Conservation (phyloP, 1,284 basidiomycete genomes). For the Cutaneotrichosporon sp. region DNA sequence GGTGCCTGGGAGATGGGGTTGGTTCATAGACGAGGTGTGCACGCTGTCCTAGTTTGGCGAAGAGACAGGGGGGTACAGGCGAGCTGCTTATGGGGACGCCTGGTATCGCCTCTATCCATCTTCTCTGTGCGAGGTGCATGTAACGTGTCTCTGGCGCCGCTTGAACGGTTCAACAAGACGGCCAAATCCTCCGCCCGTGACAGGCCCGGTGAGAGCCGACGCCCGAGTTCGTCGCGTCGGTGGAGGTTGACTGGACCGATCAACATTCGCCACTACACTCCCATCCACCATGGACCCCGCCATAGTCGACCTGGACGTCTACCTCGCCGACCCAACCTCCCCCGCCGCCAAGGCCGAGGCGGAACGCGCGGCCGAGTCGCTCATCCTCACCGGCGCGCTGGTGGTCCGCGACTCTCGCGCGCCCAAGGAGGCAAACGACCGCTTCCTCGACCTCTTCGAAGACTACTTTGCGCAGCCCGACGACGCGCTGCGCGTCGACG, state of each 20-base stretch:
- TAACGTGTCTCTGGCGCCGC: neutral
- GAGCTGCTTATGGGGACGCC: neutral
- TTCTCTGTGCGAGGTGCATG: neutral
- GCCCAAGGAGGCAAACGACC: constrained; percentile 72
- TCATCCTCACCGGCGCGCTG: constrained; percentile 74
- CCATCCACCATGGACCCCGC: constrained; percentile 15
- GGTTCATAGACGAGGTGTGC: neutral
- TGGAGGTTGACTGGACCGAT: constrained; percentile 10
- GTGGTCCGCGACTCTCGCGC: constrained; percentile 79
- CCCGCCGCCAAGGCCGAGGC: constrained; percentile 53
- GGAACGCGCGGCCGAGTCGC: constrained; percentile 69
- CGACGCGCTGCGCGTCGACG: constrained; percentile 66
- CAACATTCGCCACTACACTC: neutral
- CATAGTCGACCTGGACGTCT: constrained; percentile 71
- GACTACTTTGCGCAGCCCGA: constrained; percentile 81
- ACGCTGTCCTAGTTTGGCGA: neutral
- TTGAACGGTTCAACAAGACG: neutral
- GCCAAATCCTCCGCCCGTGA: neutral
- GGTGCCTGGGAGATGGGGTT: neutral
- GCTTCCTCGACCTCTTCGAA: constrained; percentile 75
- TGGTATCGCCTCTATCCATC: neutral
- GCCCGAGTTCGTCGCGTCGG: constrained; percentile 4
- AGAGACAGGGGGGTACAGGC: neutral
- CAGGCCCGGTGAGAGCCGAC: neutral
- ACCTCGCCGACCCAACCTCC: constrained; percentile 59